Evolutionary conservation across 768 basidiomycete species (phyloP), one percentile per base, ranked within the genome.

Genomic region (Macrolepiota dolichaula): DNA sequence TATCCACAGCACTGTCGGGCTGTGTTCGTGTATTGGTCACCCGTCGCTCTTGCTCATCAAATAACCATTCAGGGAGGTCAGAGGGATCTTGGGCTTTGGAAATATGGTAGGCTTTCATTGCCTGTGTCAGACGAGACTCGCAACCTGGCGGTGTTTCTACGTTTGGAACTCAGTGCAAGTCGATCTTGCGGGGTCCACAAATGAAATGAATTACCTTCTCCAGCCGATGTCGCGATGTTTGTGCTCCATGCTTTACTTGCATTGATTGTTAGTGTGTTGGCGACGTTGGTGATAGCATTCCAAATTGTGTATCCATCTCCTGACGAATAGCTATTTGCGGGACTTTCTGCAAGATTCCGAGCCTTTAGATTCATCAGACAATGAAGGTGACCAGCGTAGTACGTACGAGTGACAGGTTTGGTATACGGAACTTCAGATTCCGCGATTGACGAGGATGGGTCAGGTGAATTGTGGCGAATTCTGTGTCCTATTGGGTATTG

Each of bases 31-130:
- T 64, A 57, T 29, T 64, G 67, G 57, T 46, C 69, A 64, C 61
- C 58, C 76, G 76, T 46, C 84, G 79, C 66, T 88, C 86, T 44
- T 72, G 76, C 57, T 81, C 83, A 47, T 79, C 79, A 60, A 89
- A 88, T 17, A 90, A 77, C 88, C 87, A 89, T 7, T 77, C 72
- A 10, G 88, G 87, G 19, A 89, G 78, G 67, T 88, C 86, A 29
- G 78, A 66, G 10, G 80, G 82, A 38, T 78, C 74, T 25, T 77
- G 77, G 22, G 86, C 86, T 69, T 86, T 85, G 27, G 79, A 79
- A 51, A 87, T 77, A 65, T 89, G 83, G 68, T 88, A 89, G 0
- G 83, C 81, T 68, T 86, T 87, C 84, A 89, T 82, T 4, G 83
- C 84, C n/a, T 79, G 79, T 3, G 79, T 81, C 36, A 89, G 77